Evolutionary conservation across 176 grass and related monocot genomes (phyloP), one percentile per base, ranked within the genome.

Genomic region (Elaeis guineensis): DNA sequence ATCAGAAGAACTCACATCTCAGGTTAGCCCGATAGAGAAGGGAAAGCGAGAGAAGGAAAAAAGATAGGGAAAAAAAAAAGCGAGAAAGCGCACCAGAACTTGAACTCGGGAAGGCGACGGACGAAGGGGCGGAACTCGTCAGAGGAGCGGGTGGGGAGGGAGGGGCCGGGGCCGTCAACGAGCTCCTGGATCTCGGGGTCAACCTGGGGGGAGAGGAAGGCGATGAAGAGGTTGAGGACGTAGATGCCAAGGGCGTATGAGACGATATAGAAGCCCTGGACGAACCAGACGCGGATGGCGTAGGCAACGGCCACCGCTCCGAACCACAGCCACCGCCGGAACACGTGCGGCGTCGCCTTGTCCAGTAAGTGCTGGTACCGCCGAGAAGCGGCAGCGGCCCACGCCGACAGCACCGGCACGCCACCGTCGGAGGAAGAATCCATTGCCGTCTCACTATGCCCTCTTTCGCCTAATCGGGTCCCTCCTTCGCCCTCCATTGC

Each of bases 91-190:
- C 58, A 93, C 89, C 89, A 93, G 74, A 93, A 93, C 54, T 93
- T 93, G 77, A 93, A 93, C 77, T 93, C 89, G 0, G 89, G 89
- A n/a, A 93, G 78, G 67, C 89, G 80, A 25, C 89, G 72, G 8
- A 93, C 83, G 50, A 93, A 93, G 19, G 89, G 83, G 12, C 89
- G 83, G 54, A 87, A 93, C 62, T 93, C 89, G 21, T 93, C 83
- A 1, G 83, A 81, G 12, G 77, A 69, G 39, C 69, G 79, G 9
- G 80, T 87, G 54, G 89, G 89, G 12, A 93, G 81, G 6, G 80
- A 65, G 2, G 89, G 67, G 4, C 68, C 74, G 4, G 63, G 6
- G 5, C 65, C 78, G 19, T 69, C 88, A 12, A 78, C 18, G 8
- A 81, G n/a, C 18, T 65, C 77, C 61, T 73, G 57, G 70, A 83